phyloP scores from a whole-genome alignment of 2,329 filamentous ascomycete genomes.

The Tolypocladium pustulatum region DNA sequence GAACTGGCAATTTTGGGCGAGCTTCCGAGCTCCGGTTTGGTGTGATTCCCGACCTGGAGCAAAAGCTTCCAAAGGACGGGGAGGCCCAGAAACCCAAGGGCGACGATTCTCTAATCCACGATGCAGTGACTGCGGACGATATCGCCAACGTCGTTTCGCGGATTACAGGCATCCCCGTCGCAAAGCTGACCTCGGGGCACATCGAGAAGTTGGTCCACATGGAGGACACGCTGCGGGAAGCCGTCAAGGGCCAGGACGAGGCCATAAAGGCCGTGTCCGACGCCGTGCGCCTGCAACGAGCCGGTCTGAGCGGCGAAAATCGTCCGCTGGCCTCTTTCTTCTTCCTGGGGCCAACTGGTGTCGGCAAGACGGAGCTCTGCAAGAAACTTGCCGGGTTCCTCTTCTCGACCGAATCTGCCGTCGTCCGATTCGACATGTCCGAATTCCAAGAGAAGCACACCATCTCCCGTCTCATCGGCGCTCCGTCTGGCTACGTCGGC shows the following conservation, averaged over 20 bases:
- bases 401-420: slow-evolving; percentile 83
- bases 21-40: slow-evolving; percentile 90
- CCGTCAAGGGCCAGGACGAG: slow-evolving; percentile 87
- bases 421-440: slow-evolving; percentile 93
- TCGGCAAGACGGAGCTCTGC: slow-evolving; percentile 94
- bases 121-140: slow-evolving; percentile 90
- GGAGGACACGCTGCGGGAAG: slow-evolving; percentile 78
- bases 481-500: slow-evolving; percentile 88
- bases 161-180: slow-evolving; percentile 85
- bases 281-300: slow-evolving; percentile 86
- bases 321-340: slow-evolving; percentile 89
- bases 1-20: slow-evolving; percentile 77
- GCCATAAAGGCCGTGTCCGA: slow-evolving; percentile 84
- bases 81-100: slow-evolving; percentile 25
- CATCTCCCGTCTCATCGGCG: slow-evolving; percentile 82
- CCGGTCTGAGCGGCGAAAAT: slow-evolving; percentile 85
- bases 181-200: slow-evolving; percentile 85
- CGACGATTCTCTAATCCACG: slow-evolving; percentile 63
- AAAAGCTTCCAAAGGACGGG: slow-evolving; percentile 68
- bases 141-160: slow-evolving; percentile 87
- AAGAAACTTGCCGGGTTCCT: slow-evolving; percentile 91
- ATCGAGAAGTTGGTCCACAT: slow-evolving; percentile 92
- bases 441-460: slow-evolving; percentile 98
- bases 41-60: slow-evolving; percentile 71
- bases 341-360: slow-evolving; percentile 93